A percentile compares a stretch with the other conserved stretches of the same genome.
These are phyloP conservation scores for Claviceps sp. DNA, from an alignment of 2,329 filamentous ascomycete species.

Conservation along the genomic window DNA sequence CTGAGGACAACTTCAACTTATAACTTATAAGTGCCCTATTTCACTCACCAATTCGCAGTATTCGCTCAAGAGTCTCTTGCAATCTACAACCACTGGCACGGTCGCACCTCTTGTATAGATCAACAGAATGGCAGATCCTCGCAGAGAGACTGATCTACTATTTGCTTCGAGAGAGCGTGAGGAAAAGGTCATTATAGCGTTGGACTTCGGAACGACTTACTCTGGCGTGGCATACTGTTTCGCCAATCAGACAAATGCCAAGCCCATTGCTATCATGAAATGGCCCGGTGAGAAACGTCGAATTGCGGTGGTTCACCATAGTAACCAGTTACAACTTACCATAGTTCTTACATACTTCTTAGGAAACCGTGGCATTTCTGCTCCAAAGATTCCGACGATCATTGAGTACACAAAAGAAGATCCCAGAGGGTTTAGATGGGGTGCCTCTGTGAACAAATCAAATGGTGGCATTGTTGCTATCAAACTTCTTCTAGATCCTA, in stretches of 20 bases:
- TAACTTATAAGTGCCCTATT: too few relatives aligned
- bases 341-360: constrained; percentile 25
- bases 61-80: too few relatives aligned
- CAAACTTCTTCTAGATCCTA: constrained; percentile 10
- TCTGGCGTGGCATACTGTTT: constrained; percentile 33
- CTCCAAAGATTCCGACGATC: constrained; percentile 19
- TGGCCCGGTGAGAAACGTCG: constrained; percentile 9
- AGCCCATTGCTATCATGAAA: constrained; percentile 20
- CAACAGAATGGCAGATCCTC: neutral
- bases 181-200: constrained; percentile 32
- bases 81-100: too few relatives aligned
- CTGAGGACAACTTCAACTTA: too few relatives aligned
- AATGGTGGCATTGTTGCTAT: constrained; percentile 7
- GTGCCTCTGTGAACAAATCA: constrained; percentile 2
- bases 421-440: constrained; percentile 23
- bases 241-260: constrained; percentile 6
- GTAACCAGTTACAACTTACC: constrained; percentile 17
- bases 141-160: neutral
- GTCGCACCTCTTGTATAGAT: too few relatives aligned
- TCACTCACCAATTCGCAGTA: too few relatives aligned
- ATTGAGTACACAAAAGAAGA: constrained; percentile 19
- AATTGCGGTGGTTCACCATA: constrained; percentile 10
- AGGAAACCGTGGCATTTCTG: constrained; percentile 24
- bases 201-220: constrained; percentile 44
- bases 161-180: neutral